Evolutionary conservation across 345 rosid species (phyloP), one percentile per base, ranked within the genome.

Genomic region (Luvunga scandens): DNA sequence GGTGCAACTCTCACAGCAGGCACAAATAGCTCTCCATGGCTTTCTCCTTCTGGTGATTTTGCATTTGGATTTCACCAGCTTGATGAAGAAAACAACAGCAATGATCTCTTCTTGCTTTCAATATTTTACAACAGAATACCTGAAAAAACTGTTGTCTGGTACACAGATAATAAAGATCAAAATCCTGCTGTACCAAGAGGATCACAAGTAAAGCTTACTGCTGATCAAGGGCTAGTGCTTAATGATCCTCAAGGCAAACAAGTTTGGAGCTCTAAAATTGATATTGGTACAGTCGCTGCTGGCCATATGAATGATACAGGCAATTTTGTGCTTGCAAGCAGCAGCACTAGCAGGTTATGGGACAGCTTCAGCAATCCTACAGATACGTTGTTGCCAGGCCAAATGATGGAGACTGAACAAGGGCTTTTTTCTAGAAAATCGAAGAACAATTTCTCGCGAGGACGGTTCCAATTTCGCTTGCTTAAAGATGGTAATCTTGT

Each of bases 21-120:
- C 0, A 7, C 2, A 14, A 7, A 6, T 1, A 63, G 9, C 6
- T 2, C 24, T 31, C 6, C 68, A 0, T 65, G 69, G 69, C 71
- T 79, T 22, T 84, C 84, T 55, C 79, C 84, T 79, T 84, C 85
- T 0, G 72, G 77, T 7, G 65, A 81, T 21, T 84, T 84, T 9
- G 84, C 87, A 7, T 81, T 81, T n/a, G 87, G 87, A 50, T 81
- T 84, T 56, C 68, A 13, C 39, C 79, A 42, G 45, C 45, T 30
- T 42, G 50, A 42, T 0, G 50, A 42, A 42, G 50, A 12, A 42
- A 42, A 12, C 16, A 42, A 12, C 31, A 45, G 19, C 25, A 7
- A 56, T 7, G 63, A 73, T 53, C 53, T 9, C 19, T 84, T 76
- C 83, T 63, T 84, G 66, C 82, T 81, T 27, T 71, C 86, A 34